Evolutionary conservation across 306 rosid genomes (phyloP).

Genomic region (Glycyrrhiza uralensis): DNA sequence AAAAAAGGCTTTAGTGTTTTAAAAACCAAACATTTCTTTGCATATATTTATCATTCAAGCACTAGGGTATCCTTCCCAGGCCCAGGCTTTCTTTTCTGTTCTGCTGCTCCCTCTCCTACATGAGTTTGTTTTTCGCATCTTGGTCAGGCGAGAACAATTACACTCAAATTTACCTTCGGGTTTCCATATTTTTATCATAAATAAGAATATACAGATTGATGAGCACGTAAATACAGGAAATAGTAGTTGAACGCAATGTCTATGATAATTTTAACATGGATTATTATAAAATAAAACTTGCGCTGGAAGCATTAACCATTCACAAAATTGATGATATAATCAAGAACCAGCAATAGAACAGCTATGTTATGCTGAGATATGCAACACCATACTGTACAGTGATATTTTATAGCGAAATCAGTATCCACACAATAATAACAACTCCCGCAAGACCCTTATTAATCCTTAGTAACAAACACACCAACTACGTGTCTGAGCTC

Average conservation of each 20-base stretch:
- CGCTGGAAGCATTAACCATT: neutral
- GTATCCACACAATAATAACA: conserved; percentile 40
- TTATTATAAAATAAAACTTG: neutral
- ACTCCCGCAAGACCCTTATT: conserved; percentile 28
- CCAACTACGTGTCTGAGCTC: conserved; percentile 14
- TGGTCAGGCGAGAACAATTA: no score
- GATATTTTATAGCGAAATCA: conserved; percentile 29
- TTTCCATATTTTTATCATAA: neutral
- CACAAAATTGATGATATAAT: conserved; percentile 18
- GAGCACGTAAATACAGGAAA: no score
- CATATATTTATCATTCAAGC: no score
- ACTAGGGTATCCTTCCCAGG: no score
- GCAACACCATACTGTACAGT: conserved; percentile 43
- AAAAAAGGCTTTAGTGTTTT: no score
- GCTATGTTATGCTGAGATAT: conserved; percentile 27
- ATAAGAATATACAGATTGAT: neutral
- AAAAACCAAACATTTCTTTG: no score
- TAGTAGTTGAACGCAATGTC: neutral
- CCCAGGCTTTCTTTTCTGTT: no score
- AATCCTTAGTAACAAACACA: conserved; percentile 35
- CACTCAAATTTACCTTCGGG: no score
- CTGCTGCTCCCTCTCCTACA: no score
- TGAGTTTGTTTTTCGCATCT: no score
- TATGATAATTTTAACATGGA: neutral
- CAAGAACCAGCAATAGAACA: conserved; percentile 21